Conservation (phyloP, 768 basidiomycete genomes). For the Boletellus sp. region DNA sequence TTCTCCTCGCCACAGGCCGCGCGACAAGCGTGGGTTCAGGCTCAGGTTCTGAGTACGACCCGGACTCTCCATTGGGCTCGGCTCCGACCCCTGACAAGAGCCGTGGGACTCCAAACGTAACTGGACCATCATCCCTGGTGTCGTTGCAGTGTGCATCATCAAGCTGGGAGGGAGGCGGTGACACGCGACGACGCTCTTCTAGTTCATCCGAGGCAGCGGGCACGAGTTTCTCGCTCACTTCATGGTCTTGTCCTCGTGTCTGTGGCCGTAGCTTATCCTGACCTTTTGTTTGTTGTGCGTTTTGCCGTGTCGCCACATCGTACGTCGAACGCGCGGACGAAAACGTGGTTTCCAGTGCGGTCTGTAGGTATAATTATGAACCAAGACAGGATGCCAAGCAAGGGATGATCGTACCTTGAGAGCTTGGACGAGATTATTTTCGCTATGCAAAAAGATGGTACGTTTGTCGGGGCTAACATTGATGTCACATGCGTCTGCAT, state of each 20-base stretch:
- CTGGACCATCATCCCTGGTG: background rate
- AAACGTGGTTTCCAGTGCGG: slow-evolving; percentile 64
- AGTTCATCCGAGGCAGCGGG: background rate
- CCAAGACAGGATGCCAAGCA: background rate
- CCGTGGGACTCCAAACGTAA: slow-evolving; percentile 10
- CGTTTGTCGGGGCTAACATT: slow-evolving; percentile 97
- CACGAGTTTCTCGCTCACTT: background rate
- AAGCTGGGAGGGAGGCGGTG: background rate
- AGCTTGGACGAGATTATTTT: slow-evolving; percentile 69
- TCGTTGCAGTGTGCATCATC: background rate
- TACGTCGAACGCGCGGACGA: slow-evolving; percentile 72
- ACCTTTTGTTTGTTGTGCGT: slow-evolving; percentile 1
- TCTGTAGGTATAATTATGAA: slow-evolving; percentile 35
- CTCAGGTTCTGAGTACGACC: slow-evolving; percentile 3
- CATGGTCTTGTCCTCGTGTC: background rate
- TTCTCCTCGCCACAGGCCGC: slow-evolving; percentile 1
- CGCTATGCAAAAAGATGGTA: slow-evolving; percentile 89
- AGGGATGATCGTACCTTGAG: slow-evolving; percentile 55
- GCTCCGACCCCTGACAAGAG: slow-evolving; percentile 5
- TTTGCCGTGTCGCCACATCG: slow-evolving; percentile 38
- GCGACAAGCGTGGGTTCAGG: slow-evolving; percentile 21
- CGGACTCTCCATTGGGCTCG: background rate
- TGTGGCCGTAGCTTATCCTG: background rate
- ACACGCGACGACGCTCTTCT: background rate
- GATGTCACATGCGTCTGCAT: slow-evolving; percentile 75